phyloP scores from a whole-genome alignment of 2,329 filamentous ascomycete species.

The Monosporascus sp. region DNA sequence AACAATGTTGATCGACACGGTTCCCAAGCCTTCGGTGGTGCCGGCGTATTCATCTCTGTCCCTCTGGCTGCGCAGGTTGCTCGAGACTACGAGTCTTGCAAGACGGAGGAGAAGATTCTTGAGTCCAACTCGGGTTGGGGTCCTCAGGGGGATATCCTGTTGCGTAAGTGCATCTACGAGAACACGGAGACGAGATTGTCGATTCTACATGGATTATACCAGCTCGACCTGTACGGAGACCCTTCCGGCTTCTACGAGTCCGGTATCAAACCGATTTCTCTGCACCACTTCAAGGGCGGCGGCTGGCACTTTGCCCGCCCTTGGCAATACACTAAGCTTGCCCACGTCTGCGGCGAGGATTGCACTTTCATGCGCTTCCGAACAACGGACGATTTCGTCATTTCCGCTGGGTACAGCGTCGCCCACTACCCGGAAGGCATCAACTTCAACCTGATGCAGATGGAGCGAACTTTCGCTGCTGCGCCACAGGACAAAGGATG shows the following conservation, averaged over 20 bases:
- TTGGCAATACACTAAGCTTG: constrained; percentile 51
- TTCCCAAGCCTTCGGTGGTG: constrained; percentile 59
- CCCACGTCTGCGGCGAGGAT: constrained; percentile 55
- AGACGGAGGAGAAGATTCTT: constrained; percentile 44
- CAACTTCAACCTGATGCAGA: constrained; percentile 43
- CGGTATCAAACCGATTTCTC: constrained; percentile 52
- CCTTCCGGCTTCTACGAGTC: constrained; percentile 61
- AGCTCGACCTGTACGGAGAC: constrained; percentile 56
- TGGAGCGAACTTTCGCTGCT: constrained; percentile 48
- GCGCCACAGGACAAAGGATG: constrained; percentile 43
- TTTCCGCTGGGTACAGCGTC: constrained; percentile 56
- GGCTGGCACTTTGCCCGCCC: constrained; percentile 52
- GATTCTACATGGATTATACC: constrained; percentile 52
- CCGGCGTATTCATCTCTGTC: constrained; percentile 56
- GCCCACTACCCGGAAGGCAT: constrained; percentile 50
- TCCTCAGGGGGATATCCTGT: constrained; percentile 55
- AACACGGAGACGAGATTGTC: constrained; percentile 55
- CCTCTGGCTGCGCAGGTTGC: constrained; percentile 42
- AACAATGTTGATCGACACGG: constrained; percentile 56
- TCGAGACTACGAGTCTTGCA: constrained; percentile 40
- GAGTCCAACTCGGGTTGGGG: constrained; percentile 55
- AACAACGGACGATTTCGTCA: constrained; percentile 46
- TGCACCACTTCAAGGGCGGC: constrained; percentile 61
- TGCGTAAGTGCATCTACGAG: constrained; percentile 60
- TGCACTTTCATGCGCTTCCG: constrained; percentile 56